Base-by-base conservation (phyloP, 2,329 filamentous ascomycete genomes). In the Aspergillus felis region DNA sequence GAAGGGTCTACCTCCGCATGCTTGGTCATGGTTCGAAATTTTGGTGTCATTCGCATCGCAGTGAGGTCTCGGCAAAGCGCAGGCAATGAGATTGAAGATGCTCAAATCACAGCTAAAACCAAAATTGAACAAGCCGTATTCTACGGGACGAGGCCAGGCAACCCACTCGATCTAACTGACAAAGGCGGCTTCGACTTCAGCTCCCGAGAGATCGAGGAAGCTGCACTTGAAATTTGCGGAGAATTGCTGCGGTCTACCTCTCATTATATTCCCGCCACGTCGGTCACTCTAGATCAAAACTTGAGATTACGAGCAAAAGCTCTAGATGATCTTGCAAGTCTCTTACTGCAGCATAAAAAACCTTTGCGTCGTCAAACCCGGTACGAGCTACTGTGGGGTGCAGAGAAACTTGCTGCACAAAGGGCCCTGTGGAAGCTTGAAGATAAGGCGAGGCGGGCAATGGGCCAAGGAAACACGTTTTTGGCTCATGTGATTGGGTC, bases 71-170 rank as follows among this genome's bases (percentile, higher is more conserved):
- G 62, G 42, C 61, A 64, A 32, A 61, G 67, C 32, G 64, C 64
- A 27, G 79, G 84, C 17, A 78, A 88, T 27, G 86, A 71, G 8
- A 66, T 71, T 49, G 76, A 78, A 47, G 70, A 72, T 57, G 62
- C 62, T 14, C 77, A 77, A 63, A 84, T 96, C 17, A 92, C 90
- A 1, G 89, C 91, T 6, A 94, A 91, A 75, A 90, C 87, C 75
- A 96, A 94, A 74, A 82, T 99, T 44, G 91, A 97, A 69, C 92
- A 99, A 76, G 92, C 92, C 2, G 89, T 97, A 1, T 97, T 97
- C 75, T 97, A 91, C 70, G 92, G 92, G 1, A 86, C 85, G 50
- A 86, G 90, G 69, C 83, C 87, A 60, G 86, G 90, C 67, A 97
- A 92, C 66, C 89, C 93, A n/a, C 77, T 99, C n/a, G 87, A 92